These are phyloP conservation scores for Apophysomyces elegans DNA, from an alignment of 371 early-diverging fungal genomes.

Conservation along the genomic window DNA sequence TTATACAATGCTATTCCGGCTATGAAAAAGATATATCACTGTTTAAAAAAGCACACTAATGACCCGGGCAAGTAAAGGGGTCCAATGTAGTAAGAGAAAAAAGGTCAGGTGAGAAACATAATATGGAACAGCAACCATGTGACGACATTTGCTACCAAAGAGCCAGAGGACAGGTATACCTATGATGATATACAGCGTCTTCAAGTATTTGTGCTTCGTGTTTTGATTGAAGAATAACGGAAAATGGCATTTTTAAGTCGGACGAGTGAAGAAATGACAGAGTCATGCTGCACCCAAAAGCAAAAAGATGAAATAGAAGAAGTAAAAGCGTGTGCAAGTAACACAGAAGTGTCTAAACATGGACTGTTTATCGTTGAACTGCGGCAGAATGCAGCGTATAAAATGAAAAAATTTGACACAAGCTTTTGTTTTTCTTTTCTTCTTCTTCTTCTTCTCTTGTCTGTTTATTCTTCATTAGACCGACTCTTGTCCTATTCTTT, in stretches of 20 bases:
- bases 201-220: too few relatives aligned
- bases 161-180: neutral
- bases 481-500: neutral
- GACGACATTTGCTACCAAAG: neutral
- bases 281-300: neutral
- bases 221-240: too few relatives aligned
- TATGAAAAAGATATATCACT: neutral
- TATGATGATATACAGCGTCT: too few relatives aligned
- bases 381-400: neutral
- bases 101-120: constrained; percentile 3
- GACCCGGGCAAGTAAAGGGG: neutral
- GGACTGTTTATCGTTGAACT: constrained; percentile 6
- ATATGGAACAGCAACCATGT: neutral
- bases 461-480: neutral
- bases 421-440: neutral
- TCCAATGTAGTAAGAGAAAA: neutral
- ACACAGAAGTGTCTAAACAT: constrained; percentile 1
- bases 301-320: neutral
- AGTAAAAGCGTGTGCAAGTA: neutral
- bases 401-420: neutral
- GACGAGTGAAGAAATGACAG: too few relatives aligned
- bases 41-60: neutral
- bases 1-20: too few relatives aligned
- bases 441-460: neutral
- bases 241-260: too few relatives aligned